These are phyloP conservation scores for Hygrocybe punicea DNA, from an alignment of 768 basidiomycete genomes.

Conservation along the genomic window DNA sequence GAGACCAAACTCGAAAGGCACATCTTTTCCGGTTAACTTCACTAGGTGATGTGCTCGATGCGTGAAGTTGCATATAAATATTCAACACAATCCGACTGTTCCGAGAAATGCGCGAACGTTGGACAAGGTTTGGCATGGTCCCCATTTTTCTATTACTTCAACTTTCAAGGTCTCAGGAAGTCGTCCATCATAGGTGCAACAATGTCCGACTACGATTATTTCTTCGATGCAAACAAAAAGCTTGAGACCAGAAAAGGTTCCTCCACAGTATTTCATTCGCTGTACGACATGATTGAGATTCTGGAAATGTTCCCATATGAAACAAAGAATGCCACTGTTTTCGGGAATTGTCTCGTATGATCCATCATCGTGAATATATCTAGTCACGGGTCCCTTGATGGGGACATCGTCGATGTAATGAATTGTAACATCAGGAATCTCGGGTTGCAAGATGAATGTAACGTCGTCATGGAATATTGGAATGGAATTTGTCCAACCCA, in stretches of 20 bases:
- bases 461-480: neutral
- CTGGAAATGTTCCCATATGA: too few species aligned
- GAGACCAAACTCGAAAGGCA: conserved; percentile 27
- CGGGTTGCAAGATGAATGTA: conserved; percentile 31
- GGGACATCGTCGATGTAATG: neutral
- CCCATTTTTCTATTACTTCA: conserved; percentile 25
- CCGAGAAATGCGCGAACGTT: too few species aligned
- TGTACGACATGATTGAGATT: too few species aligned
- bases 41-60: conserved; percentile 32
- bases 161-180: conserved; percentile 20
- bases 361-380: conserved; percentile 28
- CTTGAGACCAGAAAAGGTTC: conserved; percentile 39
- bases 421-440: conserved; percentile 14
- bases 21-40: conserved; percentile 33
- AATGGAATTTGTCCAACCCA: conserved; percentile 24
- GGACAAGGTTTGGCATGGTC: neutral
- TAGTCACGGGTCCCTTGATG: conserved; percentile 29
- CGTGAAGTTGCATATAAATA: conserved; percentile 5
- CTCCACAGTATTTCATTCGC: conserved; percentile 25
- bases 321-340: conserved; percentile 23
- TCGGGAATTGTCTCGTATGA: conserved; percentile 34
- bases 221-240: conserved; percentile 25
- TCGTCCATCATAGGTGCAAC: conserved; percentile 33
- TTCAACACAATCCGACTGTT: neutral
- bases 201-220: conserved; percentile 36